Evolutionary conservation across 1,284 basidiomycete genomes (phyloP).

Genomic region (Cutaneotrichosporon cyanovorans): DNA sequence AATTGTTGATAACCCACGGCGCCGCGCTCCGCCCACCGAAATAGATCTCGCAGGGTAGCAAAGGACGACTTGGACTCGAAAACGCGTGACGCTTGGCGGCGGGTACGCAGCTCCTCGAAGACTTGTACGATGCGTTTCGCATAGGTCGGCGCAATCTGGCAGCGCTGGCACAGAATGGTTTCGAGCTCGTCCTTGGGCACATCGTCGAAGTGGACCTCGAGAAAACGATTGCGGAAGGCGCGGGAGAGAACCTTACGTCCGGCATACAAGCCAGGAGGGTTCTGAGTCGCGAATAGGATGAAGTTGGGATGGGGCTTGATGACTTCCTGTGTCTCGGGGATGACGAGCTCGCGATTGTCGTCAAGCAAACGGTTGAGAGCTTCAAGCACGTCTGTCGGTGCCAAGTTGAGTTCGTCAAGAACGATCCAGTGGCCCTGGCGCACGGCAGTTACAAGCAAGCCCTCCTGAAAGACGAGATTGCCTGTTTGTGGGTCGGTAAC

Average conservation of each 20-base stretch:
- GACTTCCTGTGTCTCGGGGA: slow-evolving; percentile 94
- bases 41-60: slow-evolving; percentile 92
- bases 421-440: slow-evolving; percentile 96
- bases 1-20: slow-evolving; percentile 85
- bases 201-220: slow-evolving; percentile 97
- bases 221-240: slow-evolving; percentile 96
- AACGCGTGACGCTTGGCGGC: slow-evolving; percentile 79
- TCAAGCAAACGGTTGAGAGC: slow-evolving; percentile 93
- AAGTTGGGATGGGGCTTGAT: slow-evolving; percentile 91
- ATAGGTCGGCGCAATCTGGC: slow-evolving; percentile 85
- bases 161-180: slow-evolving; percentile 81
- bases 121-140: slow-evolving; percentile 84
- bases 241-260: slow-evolving; percentile 92
- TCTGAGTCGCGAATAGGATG: slow-evolving; percentile 97
- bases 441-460: slow-evolving; percentile 84
- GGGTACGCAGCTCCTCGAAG: slow-evolving; percentile 87
- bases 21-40: slow-evolving; percentile 90
- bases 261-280: slow-evolving; percentile 94
- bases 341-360: slow-evolving; percentile 92
- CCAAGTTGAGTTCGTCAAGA: slow-evolving; percentile 93
- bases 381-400: slow-evolving; percentile 96
- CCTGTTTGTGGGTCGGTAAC: slow-evolving; percentile 86
- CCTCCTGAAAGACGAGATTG: slow-evolving; percentile 89
- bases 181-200: slow-evolving; percentile 91
- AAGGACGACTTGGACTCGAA: slow-evolving; percentile 98